Percentiles rank a stretch among this genome's conserved stretches.
These are phyloP conservation scores for Colletotrichum sp. DNA, from an alignment of 2,329 filamentous ascomycete genomes.

Conservation along the genomic window DNA sequence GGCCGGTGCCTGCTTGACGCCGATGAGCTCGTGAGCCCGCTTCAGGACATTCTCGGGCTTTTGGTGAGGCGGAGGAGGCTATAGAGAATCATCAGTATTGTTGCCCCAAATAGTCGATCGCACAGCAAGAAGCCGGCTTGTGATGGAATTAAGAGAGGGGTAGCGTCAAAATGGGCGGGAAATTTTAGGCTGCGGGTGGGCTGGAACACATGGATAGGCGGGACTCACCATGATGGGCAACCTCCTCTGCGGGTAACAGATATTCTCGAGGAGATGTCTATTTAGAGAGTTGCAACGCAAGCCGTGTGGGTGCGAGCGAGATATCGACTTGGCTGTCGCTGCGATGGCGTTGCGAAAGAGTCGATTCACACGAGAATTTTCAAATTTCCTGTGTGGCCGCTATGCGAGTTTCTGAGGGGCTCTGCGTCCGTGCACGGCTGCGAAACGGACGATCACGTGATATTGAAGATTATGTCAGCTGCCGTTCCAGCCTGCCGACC, in stretches of 20 bases:
- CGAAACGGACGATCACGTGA: slow-evolving; percentile 36
- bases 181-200: not conserved
- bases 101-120: slow-evolving; percentile 16
- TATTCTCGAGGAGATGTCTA: slow-evolving; percentile 33
- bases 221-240: slow-evolving; percentile 44
- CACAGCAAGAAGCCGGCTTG: slow-evolving; percentile 5
- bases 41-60: slow-evolving; percentile 99
- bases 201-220: not conserved
- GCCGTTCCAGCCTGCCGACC: not conserved
- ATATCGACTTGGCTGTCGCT: slow-evolving; percentile 43
- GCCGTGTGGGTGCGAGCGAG: slow-evolving; percentile 36
- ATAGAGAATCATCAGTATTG: slow-evolving; percentile 24
- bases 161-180: slow-evolving; percentile 8
- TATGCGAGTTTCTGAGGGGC: slow-evolving; percentile 47
- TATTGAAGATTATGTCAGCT: slow-evolving; percentile 23
- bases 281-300: slow-evolving; percentile 42
- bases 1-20: slow-evolving; percentile 90
- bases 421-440: slow-evolving; percentile 26
- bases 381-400: slow-evolving; percentile 52
- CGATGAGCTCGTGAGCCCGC: slow-evolving; percentile 98
- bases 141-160: slow-evolving; percentile 59
- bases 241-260: slow-evolving; percentile 48
- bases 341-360: slow-evolving; percentile 33
- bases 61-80: slow-evolving; percentile 96
- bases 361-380: slow-evolving; percentile 42